These are phyloP conservation scores for Epithele typhae DNA, from an alignment of 768 basidiomycete genomes.

Conservation along the genomic window DNA sequence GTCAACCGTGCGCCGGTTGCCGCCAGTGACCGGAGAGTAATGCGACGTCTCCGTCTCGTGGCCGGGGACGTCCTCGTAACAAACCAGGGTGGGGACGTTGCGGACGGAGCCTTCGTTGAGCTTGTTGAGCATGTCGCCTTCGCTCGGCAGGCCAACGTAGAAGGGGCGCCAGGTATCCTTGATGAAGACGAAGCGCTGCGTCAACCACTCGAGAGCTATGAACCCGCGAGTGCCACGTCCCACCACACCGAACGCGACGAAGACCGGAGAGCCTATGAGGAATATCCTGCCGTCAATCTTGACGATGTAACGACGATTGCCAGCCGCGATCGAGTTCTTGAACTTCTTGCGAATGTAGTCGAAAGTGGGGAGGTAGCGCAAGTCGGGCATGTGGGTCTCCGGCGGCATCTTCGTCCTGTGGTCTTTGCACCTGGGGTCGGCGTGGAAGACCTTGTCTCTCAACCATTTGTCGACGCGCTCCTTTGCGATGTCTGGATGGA, in stretches of 20 bases:
- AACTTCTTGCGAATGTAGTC: too few relatives aligned
- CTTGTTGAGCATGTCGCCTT: not conserved
- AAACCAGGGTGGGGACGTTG: not conserved
- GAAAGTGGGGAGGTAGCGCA: too few relatives aligned
- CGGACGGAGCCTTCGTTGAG: not conserved
- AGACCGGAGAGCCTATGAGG: constrained; percentile 5
- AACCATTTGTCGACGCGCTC: too few relatives aligned
- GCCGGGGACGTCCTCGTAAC: not conserved
- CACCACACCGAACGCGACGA: not conserved
- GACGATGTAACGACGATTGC: not conserved
- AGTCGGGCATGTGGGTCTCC: too few relatives aligned
- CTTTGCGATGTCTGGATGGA: too few relatives aligned
- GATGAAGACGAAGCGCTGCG: constrained; percentile 5
- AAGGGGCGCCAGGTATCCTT: constrained; percentile 12
- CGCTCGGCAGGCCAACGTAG: not conserved
- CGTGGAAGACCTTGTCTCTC: too few relatives aligned
- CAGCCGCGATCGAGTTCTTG: too few relatives aligned
- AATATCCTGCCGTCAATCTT: not conserved
- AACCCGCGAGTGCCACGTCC: constrained; percentile 12
- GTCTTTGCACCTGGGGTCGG: too few relatives aligned
- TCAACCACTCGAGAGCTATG: constrained; percentile 6
- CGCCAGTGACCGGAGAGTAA: not conserved
- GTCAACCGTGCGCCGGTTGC: not conserved
- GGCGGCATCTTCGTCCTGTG: too few relatives aligned
- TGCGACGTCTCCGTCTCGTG: not conserved